Evolutionary conservation across 2,329 filamentous ascomycete genomes (phyloP), one percentile per base, ranked within the genome.

Genomic region (Alternaria angustiovoidea): DNA sequence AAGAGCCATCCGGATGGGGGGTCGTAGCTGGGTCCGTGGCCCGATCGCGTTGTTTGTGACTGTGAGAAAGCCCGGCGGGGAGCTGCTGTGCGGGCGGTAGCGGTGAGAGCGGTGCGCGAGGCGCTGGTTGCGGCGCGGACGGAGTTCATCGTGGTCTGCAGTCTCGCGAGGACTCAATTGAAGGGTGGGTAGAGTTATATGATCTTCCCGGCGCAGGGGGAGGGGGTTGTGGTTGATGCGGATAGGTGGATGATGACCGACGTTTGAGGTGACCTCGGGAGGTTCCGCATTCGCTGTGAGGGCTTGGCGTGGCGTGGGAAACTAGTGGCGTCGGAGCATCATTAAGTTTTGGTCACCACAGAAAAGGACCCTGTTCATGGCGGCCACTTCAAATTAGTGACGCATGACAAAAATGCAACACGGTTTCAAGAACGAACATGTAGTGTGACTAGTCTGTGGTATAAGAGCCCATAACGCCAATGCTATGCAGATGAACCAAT

Each of bases 1-100:
- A 92, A 97, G 73, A 99, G 88, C 92, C 93, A 97, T 73, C 95
- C 95, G 57, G 85, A 87, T 3, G 95, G 94, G 48, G 94, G 89
- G 70, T 99, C 95, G 81, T 93, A 99, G 79, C 93, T 91, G 70
- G 88, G 86, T 74, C 88, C 91, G 82, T 91, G 88, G 68, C 70
- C 72, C 30, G 61, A 62, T 22, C 61, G 59, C 46, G 58, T 51
- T 51, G 43, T 44, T 41, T 63, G 53, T 28, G 73, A 66, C 34
- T 66, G 61, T 44, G 74, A 73, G 48, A 77, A 72, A 42, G 63
- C 57, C 58, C 68, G 71, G 63, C 66, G 56, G 26, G 46, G 46
- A 38, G 46, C 46, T 26, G 62, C 43, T 46, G 57, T 46, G 51
- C 53, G 52, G 51, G 57, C 52, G 30, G 47, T 47, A 66, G 59